These are phyloP conservation scores for Scheffersomyces ergatensis DNA, from an alignment of 805 yeast species.

Conservation along the genomic window DNA sequence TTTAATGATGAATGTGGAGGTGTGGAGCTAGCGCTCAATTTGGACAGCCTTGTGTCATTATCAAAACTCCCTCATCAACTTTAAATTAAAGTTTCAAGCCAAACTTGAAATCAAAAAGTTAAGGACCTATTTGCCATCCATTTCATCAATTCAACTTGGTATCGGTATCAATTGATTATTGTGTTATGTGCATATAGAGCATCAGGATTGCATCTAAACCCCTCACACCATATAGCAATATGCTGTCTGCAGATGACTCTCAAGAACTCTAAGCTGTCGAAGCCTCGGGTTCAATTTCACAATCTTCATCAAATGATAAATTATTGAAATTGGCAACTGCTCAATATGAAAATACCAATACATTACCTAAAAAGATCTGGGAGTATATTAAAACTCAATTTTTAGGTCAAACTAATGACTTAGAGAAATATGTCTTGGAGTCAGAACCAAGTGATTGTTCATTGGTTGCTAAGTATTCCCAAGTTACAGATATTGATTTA, in stretches of 20 bases:
- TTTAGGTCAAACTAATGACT: slow-evolving; percentile 23
- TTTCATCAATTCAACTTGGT: background rate
- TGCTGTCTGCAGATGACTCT: slow-evolving; percentile 12
- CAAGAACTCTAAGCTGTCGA: slow-evolving; percentile 11
- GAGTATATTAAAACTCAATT: slow-evolving; percentile 25
- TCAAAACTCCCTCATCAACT: background rate
- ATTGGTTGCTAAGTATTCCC: slow-evolving; percentile 48
- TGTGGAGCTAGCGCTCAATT: background rate
- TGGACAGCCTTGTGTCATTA: background rate
- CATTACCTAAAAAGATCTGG: slow-evolving; percentile 17
- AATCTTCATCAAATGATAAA: slow-evolving; percentile 1
- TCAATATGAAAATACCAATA: slow-evolving; percentile 16
- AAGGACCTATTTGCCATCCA: background rate
- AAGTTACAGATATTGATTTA: slow-evolving; percentile 38
- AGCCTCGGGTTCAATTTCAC: slow-evolving; percentile 3
- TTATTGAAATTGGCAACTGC: slow-evolving; percentile 4
- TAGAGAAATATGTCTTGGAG: slow-evolving; percentile 40
- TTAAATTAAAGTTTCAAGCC: background rate
- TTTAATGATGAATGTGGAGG: background rate
- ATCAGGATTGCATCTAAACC: background rate
- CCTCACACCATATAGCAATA: background rate
- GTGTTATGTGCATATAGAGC: background rate
- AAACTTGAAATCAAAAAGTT: background rate
- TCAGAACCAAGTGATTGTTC: slow-evolving; percentile 57
- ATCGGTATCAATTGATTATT: background rate